phyloP scores from a whole-genome alignment of 139 green algal genomes.

The Micractinium sp. region DNA sequence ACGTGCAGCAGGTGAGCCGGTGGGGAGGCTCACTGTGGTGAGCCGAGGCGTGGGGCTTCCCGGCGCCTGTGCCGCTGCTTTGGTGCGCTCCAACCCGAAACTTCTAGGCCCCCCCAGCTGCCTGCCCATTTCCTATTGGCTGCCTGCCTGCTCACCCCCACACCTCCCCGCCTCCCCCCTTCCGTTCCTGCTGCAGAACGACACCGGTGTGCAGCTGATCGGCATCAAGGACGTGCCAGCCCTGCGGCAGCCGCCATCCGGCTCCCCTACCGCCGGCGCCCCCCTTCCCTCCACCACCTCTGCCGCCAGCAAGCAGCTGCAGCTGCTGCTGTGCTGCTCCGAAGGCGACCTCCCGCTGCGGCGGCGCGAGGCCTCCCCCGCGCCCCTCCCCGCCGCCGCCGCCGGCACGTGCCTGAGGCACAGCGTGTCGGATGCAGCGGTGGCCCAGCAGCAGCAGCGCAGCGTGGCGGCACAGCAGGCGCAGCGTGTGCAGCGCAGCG shows the following conservation, averaged over 20 bases:
- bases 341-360: background rate
- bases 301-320: background rate
- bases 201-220: background rate
- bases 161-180: background rate
- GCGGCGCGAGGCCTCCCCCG: background rate
- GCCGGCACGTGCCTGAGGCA: background rate
- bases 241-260: background rate
- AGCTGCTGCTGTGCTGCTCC: background rate
- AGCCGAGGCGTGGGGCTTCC: background rate
- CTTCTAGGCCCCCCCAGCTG: too few relatives aligned
- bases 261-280: too few relatives aligned
- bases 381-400: background rate
- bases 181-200: background rate
- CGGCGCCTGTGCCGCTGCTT: background rate
- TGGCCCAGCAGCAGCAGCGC: background rate
- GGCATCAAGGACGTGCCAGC: background rate
- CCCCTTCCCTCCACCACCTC: too few relatives aligned
- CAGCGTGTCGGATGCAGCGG: background rate
- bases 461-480: background rate
- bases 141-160: background rate
- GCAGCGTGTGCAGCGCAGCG: background rate
- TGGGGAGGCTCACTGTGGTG: background rate
- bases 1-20: constrained; percentile 8
- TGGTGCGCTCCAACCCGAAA: too few relatives aligned
- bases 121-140: background rate